Evolutionary conservation across 2,329 filamentous ascomycete species (phyloP), one percentile per base, ranked within the genome.

Genomic region (Microcyclospora pomicola): DNA sequence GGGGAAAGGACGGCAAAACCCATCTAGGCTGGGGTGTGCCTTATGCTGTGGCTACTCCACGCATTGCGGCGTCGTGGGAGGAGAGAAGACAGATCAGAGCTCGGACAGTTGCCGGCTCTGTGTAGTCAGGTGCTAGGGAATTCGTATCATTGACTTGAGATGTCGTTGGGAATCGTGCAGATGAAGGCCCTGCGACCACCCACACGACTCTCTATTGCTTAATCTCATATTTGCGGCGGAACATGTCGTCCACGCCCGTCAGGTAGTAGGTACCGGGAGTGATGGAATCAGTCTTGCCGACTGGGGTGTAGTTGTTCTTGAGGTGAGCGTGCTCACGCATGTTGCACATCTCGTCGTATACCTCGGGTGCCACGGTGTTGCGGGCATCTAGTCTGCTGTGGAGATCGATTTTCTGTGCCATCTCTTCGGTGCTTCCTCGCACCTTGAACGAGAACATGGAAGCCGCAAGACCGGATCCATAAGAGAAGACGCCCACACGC

Each of bases 341-440:
- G 50, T 65, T 65, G 62, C 67, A 70, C 64, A 68, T 67, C 64
- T 69, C 61, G 35, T 70, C 66, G 53, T 69, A 71, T 5, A 63
- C 59, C 55, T 68, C 58, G 10, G 67, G 67, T 15, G 59, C 53
- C 16, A 69, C 65, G 37, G 59, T 56, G 36, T 62, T 59, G 43
- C 67, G 59, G 31, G 56, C 52, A 16, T 66, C 63, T 36, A 70
- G 56, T 42, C 67, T 59, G 38, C 52, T 56, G 35, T 66, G 61
- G 35, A 70, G 56, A 45, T 69, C 62, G 15, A 69, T 49, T 54
- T 68, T 62, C 53, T 65, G 58, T 34, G 55, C 53, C 27, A 70
- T 59, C 50, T 68, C 62, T 46, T 63, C 59, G 40, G 59, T 59
- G 57, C 56, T 64, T 42, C 65, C 66, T 40, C 54, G 59, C 47